Evolutionary conservation across 176 grass and related monocot species (phyloP).

Genomic region (Coix lacrymajobi): DNA sequence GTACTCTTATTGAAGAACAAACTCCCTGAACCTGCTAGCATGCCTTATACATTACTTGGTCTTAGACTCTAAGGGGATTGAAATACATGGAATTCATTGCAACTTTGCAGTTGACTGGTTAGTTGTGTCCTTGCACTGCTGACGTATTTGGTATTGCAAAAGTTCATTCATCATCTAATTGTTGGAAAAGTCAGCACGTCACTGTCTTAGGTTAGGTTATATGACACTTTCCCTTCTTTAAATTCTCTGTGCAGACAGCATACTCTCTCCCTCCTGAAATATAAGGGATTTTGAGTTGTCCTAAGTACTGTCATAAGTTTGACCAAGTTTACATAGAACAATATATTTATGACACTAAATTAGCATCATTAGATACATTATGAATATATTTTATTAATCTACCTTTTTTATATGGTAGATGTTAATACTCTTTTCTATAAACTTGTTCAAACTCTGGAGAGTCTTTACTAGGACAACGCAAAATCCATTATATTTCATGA

Average conservation of each 20-base stretch:
- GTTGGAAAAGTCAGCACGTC: neutral
- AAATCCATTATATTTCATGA: neutral
- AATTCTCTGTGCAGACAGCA: neutral
- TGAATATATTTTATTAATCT: neutral
- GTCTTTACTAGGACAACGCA: neutral
- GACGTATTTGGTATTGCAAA: neutral
- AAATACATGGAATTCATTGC: neutral
- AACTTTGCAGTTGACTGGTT: neutral
- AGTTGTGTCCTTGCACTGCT: neutral
- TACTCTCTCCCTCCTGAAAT: neutral
- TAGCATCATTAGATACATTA: neutral
- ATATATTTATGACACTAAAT: neutral
- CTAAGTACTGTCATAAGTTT: neutral
- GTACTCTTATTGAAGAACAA: neutral
- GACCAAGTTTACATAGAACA: neutral
- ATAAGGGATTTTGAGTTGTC: neutral
- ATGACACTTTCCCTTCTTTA: neutral
- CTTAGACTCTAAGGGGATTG: neutral
- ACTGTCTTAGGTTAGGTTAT: constrained; percentile 8
- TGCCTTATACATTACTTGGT: neutral
- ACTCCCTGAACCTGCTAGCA: neutral
- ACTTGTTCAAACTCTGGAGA: neutral
- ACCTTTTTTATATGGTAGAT: neutral
- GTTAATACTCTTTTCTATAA: neutral
- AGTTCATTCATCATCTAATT: neutral